Base-by-base conservation (phyloP, 2,329 filamentous ascomycete genomes). In the Dactylellina parvicollis region DNA sequence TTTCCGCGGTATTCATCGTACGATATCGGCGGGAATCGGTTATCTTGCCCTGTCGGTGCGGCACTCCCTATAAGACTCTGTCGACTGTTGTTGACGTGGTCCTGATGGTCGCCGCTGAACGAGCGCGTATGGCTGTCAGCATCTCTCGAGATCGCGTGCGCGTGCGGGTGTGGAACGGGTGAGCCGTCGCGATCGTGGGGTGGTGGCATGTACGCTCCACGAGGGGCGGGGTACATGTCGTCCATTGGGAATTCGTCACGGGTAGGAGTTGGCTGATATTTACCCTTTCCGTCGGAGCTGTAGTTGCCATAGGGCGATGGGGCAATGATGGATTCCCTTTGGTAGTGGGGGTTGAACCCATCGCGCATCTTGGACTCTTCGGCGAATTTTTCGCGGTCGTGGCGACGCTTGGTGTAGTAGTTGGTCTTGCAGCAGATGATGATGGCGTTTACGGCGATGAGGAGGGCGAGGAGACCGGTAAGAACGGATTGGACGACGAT, bases 401-500 rank as follows among this genome's bases (percentile, higher is more conserved):
- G 96, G 82, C 92, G 89, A 79, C 89, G 89, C 85, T 90, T 90
- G 76, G 90, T 88, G 81, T 98, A 94, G 2, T 94, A 93, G 83
- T 98, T 98, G 82, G 92, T 87, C 80, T 90, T 90, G 85, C 88
- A 88, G 82, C 89, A 92, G 57, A 88, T 86, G 77, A 92, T 90
- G 79, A 97, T 87, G 49, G 92, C 92, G 79, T 98, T 98, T 83
- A 93, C 91, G 9, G 87, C 86, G 77, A 99, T 96, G 28, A 98
- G 85, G 56, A 98, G 90, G 2, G 92, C 93, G 65, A 99, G 84
- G 22, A 92, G 81, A 74, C 86, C 92, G 4, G 93, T 96, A 76
- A 99, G 83, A 0, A 89, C 86, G 0, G 91, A 91, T 82, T 99
- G 95, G 3, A 98, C 86, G n/a, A 89, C 92, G 76, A 98, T 95